Evolutionary conservation across 805 yeast genomes (phyloP).

Genomic region (Sugiyamaella mastotermitis): DNA sequence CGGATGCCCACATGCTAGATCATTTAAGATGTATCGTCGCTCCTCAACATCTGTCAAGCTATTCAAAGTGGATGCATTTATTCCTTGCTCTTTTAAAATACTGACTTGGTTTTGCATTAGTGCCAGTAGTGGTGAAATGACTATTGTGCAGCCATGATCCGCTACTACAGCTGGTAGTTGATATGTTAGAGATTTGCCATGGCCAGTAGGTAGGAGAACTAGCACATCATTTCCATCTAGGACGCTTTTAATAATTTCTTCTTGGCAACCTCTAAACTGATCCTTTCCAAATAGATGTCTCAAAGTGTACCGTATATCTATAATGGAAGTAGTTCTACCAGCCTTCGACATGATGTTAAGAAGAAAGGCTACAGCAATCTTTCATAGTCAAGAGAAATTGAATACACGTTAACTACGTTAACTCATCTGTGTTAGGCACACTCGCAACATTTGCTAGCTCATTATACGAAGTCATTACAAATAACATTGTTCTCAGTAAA

Average conservation of each 20-base stretch:
- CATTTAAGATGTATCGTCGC: constrained; percentile 52
- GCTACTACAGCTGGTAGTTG: constrained; percentile 82
- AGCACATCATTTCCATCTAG: constrained; percentile 69
- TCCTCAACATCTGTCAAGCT: constrained; percentile 65
- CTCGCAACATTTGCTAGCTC: too few relatives aligned
- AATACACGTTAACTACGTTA: too few relatives aligned
- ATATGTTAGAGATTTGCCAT: constrained; percentile 92
- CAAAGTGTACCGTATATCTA: constrained; percentile 12
- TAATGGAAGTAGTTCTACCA: constrained; percentile 2
- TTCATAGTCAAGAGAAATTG: too few relatives aligned
- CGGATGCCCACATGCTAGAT: constrained; percentile 64
- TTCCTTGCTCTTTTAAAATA: constrained; percentile 57
- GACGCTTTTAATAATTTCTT: constrained; percentile 21
- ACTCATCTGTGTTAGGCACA: too few relatives aligned
- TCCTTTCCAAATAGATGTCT: constrained; percentile 16
- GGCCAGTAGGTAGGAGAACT: constrained; percentile 97
- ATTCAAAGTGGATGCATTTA: constrained; percentile 81
- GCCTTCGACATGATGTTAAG: too few relatives aligned
- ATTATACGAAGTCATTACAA: too few relatives aligned
- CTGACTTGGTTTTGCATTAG: constrained; percentile 95
- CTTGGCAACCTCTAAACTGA: constrained; percentile 24
- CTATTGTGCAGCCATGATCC: constrained; percentile 68
- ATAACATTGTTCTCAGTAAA: too few relatives aligned
- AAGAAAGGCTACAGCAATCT: too few relatives aligned
- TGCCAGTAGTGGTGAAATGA: constrained; percentile 87